Percentiles rank a stretch among this genome's conserved stretches.
Evolutionary conservation across 2,329 filamentous ascomycete genomes (phyloP).

Genomic region (Trichophyton equinum): DNA sequence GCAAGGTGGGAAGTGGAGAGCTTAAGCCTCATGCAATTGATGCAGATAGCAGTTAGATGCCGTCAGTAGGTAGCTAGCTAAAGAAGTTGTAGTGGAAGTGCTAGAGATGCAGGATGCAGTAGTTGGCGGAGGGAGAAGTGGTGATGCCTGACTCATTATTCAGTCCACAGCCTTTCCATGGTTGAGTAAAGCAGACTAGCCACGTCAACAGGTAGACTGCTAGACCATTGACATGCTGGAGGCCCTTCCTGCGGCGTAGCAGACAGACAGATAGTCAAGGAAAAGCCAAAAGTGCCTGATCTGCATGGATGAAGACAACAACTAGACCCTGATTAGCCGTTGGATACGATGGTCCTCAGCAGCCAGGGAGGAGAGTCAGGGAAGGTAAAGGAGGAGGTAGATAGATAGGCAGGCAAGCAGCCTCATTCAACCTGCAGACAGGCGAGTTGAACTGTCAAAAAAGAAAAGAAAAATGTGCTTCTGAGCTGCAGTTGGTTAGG

Average conservation of each 20-base stretch:
- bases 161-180: no score
- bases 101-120: no score
- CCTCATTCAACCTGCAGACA: background rate
- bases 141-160: no score
- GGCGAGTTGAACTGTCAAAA: conserved; percentile 7
- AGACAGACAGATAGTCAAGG: background rate
- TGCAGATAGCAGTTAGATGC: no score
- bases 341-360: background rate
- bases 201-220: no score
- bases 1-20: background rate
- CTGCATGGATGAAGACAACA: background rate
- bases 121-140: no score
- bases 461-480: background rate
- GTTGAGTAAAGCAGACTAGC: no score
- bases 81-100: no score
- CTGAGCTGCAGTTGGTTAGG: no score
- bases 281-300: background rate
- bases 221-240: no score
- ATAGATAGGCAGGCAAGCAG: background rate
- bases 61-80: no score
- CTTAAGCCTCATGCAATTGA: no score
- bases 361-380: background rate
- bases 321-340: background rate
- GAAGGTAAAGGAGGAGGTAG: background rate
- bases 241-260: background rate